Base-by-base conservation (phyloP, 306 rosid species). In the Ziziphus jujuba region DNA sequence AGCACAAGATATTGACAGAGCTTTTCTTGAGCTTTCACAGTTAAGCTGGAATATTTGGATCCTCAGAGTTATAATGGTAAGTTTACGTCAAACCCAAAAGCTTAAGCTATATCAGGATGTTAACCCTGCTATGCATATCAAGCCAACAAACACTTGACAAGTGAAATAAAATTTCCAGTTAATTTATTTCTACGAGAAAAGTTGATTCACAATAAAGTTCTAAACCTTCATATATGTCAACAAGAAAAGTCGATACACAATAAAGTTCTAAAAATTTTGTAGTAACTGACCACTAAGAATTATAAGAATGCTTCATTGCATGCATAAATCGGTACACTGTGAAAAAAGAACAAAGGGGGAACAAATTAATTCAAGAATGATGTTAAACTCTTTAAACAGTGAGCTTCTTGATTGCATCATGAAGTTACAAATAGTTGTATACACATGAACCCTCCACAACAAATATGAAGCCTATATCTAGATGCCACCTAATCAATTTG, bases 401-500 rank as follows among this genome's bases (percentile, higher is more conserved):
- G 75, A 76, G 64, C 70, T 72, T 81, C 67, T 71, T 62, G 59
- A 72, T 34, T 73, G 81, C 70, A 75, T 65, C 53, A 54, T 76
- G 68, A 73, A 67, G 78, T 64, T 77, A 78, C 82, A 76, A 31
- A 19, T 52, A 44, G 53, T 33, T 66, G 72, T 84, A 82, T 76
- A 38, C 67, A 81, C 83, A 87, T 70, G 69, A 71, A 66, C 61
- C 67, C 77, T 38, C 51, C 79, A 81, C 34, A 63, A 62, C 79
- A 71, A 82, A 77, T 59, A 84, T 64, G 78, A 81, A 70, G 75
- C 73, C 78, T 84, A 55, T 47, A 80, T 73, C 91, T 83, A 74
- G 71, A 63, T 48, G 65, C 64, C 65, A 80, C 79, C 78, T 76
- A 77, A 69, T 67, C 63, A 76, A 73, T 68, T 69, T 57, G 24